phyloP scores from a whole-genome alignment of 352 stramenopile species.

The Hyaloperonospora arabidopsidis region DNA sequence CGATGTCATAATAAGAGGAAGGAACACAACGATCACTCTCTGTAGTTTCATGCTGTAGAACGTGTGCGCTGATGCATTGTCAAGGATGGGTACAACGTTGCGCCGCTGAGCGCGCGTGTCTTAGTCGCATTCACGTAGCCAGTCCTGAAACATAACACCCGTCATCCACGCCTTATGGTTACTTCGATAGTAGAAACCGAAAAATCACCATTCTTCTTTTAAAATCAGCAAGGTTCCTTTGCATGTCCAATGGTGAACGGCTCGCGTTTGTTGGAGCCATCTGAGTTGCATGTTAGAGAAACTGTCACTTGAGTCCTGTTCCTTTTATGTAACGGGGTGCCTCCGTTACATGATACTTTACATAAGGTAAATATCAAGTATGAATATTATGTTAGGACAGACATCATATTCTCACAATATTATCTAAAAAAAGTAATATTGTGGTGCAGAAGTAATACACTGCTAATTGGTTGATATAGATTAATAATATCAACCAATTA shows the following conservation, averaged over 20 bases:
- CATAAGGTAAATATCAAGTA: too few species aligned
- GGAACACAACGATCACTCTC: background rate
- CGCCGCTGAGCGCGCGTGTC: background rate
- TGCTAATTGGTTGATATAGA: too few species aligned
- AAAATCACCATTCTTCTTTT: background rate
- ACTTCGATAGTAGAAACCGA: background rate
- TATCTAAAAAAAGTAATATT: too few species aligned
- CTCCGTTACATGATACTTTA: too few species aligned
- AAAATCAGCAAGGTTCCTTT: conserved; percentile 2
- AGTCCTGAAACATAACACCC: too few species aligned
- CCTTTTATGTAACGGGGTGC: too few species aligned
- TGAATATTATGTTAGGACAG: too few species aligned
- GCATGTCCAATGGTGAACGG: background rate
- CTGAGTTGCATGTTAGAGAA: background rate
- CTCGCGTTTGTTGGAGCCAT: conserved; percentile 1
- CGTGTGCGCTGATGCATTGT: conserved; percentile 4
- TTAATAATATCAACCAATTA: too few species aligned
- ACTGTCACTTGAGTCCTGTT: background rate
- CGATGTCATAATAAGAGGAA: background rate
- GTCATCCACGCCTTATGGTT: conserved; percentile 7
- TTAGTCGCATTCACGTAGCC: too few species aligned
- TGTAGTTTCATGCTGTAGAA: background rate
- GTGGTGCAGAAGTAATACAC: too few species aligned
- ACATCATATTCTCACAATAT: too few species aligned
- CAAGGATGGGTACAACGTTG: conserved; percentile 1